Evolutionary conservation across 2,329 filamentous ascomycete species (phyloP), one percentile per base, ranked within the genome.

Genomic region (Neocatenulostroma microsporum): DNA sequence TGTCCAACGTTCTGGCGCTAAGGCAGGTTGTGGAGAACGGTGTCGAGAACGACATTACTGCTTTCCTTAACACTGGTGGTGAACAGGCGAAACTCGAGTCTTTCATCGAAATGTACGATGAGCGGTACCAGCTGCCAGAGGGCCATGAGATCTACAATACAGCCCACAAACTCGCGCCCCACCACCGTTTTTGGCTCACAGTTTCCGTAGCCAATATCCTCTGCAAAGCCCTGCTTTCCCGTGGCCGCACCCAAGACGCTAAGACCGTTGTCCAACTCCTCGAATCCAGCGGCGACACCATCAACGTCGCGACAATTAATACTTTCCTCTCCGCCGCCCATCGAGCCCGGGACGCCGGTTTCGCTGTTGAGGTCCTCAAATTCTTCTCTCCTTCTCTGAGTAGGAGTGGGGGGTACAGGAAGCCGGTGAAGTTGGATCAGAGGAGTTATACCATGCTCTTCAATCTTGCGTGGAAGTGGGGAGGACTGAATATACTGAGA

Each of bases 401-500:
- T n/a, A n/a, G n/a, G n/a, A n/a, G n/a, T n/a, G n/a, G n/a, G n/a
- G n/a, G n/a, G n/a, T n/a, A n/a, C n/a, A 11, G 12, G 12, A 34
- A 29, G 17, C 14, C 13, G 7, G 15, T 46, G 11, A 31, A n/a
- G 13, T 23, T 37, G 2, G 33, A 46, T 19, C 32, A 20, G 19
- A 8, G 34, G 10, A 47, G 41, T 5, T 55, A 49, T 31, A 18
- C 27, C 9, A 42, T 40, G 5, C 45, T 58, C 2, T 55, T 52
- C 25, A 21, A 21, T 6, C 30, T 58, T 11, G 54, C 53, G 2
- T 56, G 48, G 49, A 27, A 34, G 3, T 15, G 31, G 5, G 37
- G 40, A 7, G 46, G 42, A 33, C 52, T 44, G 42, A 59, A 59
- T 29, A 46, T 50, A 30, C 34, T 54, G n/a, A 44, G 54, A 13